Evolutionary conservation across 768 basidiomycete species (phyloP), one percentile per base, ranked within the genome.

Genomic region (Multifurca ochricompacta): DNA sequence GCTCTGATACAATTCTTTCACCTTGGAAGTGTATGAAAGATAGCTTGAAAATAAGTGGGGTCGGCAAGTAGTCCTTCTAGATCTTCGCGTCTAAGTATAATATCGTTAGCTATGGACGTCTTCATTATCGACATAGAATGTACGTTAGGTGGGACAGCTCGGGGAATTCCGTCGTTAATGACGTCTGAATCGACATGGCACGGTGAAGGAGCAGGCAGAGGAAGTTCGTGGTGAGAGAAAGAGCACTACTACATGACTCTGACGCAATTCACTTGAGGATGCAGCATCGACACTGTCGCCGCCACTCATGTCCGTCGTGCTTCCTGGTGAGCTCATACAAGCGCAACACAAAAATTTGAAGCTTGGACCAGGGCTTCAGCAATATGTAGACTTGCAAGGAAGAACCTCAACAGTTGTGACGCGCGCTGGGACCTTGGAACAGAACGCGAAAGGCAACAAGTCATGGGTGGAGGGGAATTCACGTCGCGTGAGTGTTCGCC

Each of bases 391-490:
- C 63, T 51, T 68, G 64, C 50, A 71, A 43, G 56, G 67, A 63
- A 53, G 54, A 25, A 56, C 55, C n/a, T 50, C 66, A n/a, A 66
- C 76, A 53, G 68, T 77, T 41, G 76, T 85, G 6, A 89, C 87
- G 2, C 81, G 82, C 45, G 82, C 87, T 25, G 90, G 90, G 0
- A 69, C 74, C 21, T 71, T 91, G 32, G 74, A 82, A 51, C 84
- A 85, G 63, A 83, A 84, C 16, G 66, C 77, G 19, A 90, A 89
- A 66, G 74, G 79, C 49, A 84, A 80, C 62, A 83, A 80, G 67
- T 87, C 87, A 79, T 97, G 91, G 91, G 76, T 97, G 8, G 94
- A 98, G 62, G 77, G 79, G 53, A 90, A 88, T 64, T 82, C 87
- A 36, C 77, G 83, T 64, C 82, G 94, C 63, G 94, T 95, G 62